Evolutionary conservation across 495 filamentous ascomycete genomes (phyloP).

Genomic region (Lichina pygmaea): DNA sequence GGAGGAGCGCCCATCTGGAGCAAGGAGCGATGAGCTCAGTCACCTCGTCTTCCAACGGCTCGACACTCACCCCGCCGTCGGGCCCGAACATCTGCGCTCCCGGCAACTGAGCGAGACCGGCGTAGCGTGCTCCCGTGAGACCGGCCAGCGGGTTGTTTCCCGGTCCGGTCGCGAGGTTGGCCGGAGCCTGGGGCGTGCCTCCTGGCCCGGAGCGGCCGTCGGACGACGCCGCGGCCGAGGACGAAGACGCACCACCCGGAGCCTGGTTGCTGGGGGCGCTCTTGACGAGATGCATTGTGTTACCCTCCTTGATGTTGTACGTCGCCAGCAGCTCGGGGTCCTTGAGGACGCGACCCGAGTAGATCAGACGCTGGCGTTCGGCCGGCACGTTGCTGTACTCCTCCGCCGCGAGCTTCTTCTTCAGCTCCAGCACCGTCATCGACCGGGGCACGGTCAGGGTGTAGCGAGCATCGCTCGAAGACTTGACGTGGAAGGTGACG

Average conservation of each 20-base stretch:
- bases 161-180: constrained; percentile 77
- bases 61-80: constrained; percentile 69
- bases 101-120: constrained; percentile 72
- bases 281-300: constrained; percentile 90
- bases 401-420: constrained; percentile 51
- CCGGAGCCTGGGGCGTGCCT: constrained; percentile 34
- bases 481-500: constrained; percentile 87
- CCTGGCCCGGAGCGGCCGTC: constrained; percentile 23
- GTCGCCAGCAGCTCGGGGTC: constrained; percentile 58
- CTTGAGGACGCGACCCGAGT: constrained; percentile 89
- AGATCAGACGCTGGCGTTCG: constrained; percentile 82
- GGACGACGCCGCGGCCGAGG: constrained; percentile 18
- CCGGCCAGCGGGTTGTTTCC: constrained; percentile 63
- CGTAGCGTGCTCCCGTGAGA: constrained; percentile 82
- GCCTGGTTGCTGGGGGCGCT: constrained; percentile 74
- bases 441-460: constrained; percentile 50
- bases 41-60: not conserved
- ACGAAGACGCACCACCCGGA: constrained; percentile 22
- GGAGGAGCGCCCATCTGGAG: constrained; percentile 74
- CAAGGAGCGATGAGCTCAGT: constrained; percentile 1
- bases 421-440: constrained; percentile 65
- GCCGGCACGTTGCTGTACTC: constrained; percentile 65
- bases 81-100: constrained; percentile 78
- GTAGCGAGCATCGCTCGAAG: constrained; percentile 61
- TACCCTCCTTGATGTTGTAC: constrained; percentile 89